Base-by-base conservation (phyloP, 148 eudicot species). In the Tetragonia tetragonoides region DNA sequence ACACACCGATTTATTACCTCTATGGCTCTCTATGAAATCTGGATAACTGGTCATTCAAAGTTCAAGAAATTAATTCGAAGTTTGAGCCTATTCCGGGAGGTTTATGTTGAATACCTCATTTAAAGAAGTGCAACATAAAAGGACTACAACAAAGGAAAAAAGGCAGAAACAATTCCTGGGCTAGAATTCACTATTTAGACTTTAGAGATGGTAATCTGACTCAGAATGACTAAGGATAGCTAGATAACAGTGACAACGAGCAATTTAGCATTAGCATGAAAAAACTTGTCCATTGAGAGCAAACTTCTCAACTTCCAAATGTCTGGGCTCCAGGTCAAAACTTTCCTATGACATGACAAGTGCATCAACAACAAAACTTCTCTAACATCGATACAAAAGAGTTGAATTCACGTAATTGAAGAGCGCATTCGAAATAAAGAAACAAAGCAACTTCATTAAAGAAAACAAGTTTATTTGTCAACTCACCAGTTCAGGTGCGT, bases 401-500 rank as follows among this genome's bases (percentile, higher is more conserved):
- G 6, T 24, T 47, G 5, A 38, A 23, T 20, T 17, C 46, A 23
- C 17, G 66, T 4, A 70, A 23, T 75, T 38, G 37, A n/a, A 63
- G 39, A 41, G 68, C 61, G 46, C 16, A 12, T 10, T 20, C 15
- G 24, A 60, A 68, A 37, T 37, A 12, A 5, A n/a, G 17, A 39
- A 8, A 28, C 24, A 9, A 23, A 12, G 75, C 38, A 38, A 53
- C 15, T 18, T 10, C 15, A 0, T n/a, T 9, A 28, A 56, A 57
- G n/a, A 56, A 44, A 51, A 65, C 54, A 2, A 39, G 24, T 53
- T 34, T 6, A 66, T 70, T 56, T 51, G 39, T n/a, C 10, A 56
- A 72, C 88, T 88, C 74, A 91, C 98, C 97, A 95, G 73, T 73
- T 92, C 98, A 44, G 97, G 94, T 61, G 87, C 87, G 79, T 91